Evolutionary conservation across 2,329 filamentous ascomycete species (phyloP), one percentile per base, ranked within the genome.

Genomic region (Westerdykella aurantiaca): DNA sequence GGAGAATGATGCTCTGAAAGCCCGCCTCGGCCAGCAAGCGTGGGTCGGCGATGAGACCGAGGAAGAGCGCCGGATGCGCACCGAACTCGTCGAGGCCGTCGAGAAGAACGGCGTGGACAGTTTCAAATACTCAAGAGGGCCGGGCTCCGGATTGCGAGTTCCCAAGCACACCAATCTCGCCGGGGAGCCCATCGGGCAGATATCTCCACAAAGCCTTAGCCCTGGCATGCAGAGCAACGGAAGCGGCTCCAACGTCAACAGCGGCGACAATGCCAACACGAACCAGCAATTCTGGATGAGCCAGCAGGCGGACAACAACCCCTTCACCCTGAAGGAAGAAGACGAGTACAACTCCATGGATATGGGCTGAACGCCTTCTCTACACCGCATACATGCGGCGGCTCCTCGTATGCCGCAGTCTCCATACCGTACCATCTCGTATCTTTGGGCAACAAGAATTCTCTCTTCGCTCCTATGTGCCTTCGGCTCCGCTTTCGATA

Each of bases 41-140:
- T 64, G 57, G 54, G 41, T 52, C 2, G 50, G 49, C 6, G 63
- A 68, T 21, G 50, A 86, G 52, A 88, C 83, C 2, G 93, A 98
- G 52, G 93, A 97, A 43, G 91, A 97, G 74, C 85, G 84, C 65
- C 86, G 93, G 34, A 97, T 98, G 93, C 87, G 90, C 51, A 88
- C 86, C 1, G 93, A 98, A 68, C 80, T 97, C 38, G 78, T 89
- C 64, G 88, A 95, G 58, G 86, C 91, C 14, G 80, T 96, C 61
- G 76, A 85, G 64, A 90, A 85, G 74, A 93, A 89, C 52, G 85
- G 87, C 37, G 72, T 78, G 6, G 77, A 76, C 29, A 82, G 77
- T n/a, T 90, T 95, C 64, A 79, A 80, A 11, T 98, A 98, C 71
- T 86, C 88, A 18, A 83, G 93, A 47, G 83, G 81, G 13, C 80